Conservation (phyloP, 179 eudicot species). For the Beta corolliflora region DNA sequence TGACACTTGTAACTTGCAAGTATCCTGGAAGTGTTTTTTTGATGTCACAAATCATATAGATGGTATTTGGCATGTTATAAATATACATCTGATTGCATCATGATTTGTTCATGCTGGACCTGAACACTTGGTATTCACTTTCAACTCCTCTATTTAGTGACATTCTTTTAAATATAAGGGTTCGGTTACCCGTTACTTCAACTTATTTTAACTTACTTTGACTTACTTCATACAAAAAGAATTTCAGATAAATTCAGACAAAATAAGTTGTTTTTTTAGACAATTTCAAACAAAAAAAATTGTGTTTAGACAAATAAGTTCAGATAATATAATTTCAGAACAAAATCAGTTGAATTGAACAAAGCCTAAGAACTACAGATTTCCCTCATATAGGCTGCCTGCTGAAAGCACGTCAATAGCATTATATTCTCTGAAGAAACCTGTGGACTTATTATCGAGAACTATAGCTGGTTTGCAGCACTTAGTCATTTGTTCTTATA, state of each 20-base stretch:
- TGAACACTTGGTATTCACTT: background rate
- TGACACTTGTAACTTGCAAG: background rate
- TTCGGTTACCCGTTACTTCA: no score
- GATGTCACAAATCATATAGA: background rate
- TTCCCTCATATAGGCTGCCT: background rate
- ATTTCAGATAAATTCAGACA: no score
- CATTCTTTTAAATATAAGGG: background rate
- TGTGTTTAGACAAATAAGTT: no score
- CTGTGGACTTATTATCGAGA: slow-evolving; percentile 1
- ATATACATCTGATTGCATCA: background rate
- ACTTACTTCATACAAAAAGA: no score
- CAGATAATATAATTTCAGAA: no score
- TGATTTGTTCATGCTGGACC: background rate
- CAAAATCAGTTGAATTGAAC: no score
- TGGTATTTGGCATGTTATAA: background rate
- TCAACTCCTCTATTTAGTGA: background rate
- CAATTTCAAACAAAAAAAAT: no score
- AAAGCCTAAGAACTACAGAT: background rate
- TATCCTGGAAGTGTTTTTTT: background rate
- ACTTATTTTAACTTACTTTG: no score
- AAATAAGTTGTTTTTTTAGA: no score
- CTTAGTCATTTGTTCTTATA: background rate
- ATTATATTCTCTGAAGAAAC: background rate
- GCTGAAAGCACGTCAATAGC: background rate
- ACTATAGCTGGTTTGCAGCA: background rate